These are phyloP conservation scores for Herpetomonas muscarum DNA, from an alignment of 208 protist genomes.

Conservation along the genomic window DNA sequence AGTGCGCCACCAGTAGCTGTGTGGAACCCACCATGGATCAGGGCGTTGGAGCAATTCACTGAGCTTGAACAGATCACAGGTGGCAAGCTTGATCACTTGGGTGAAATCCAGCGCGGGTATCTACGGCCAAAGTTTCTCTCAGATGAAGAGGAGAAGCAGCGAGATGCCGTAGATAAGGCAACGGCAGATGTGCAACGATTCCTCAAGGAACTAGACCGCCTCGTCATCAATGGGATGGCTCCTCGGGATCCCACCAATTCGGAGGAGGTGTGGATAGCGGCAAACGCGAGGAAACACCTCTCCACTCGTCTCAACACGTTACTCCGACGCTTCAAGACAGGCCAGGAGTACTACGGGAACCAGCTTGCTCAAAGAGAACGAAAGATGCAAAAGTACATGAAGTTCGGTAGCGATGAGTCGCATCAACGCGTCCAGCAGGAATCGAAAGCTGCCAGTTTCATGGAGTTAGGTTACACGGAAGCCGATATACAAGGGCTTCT, in stretches of 20 bases:
- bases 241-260: constrained; percentile 26
- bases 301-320: constrained; percentile 33
- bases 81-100: constrained; percentile 33
- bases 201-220: constrained; percentile 61
- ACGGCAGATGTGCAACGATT: constrained; percentile 36
- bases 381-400: constrained; percentile 50
- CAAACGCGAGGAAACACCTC: constrained; percentile 46
- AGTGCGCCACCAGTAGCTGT: not conserved
- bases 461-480: constrained; percentile 77
- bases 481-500: constrained; percentile 75
- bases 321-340: constrained; percentile 39
- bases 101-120: constrained; percentile 36
- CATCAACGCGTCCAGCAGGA: constrained; percentile 51
- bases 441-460: constrained; percentile 54
- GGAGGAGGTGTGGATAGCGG: constrained; percentile 46
- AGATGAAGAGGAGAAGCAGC: constrained; percentile 39
- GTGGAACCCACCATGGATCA: constrained; percentile 34
- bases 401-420: constrained; percentile 53
- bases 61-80: constrained; percentile 32
- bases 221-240: constrained; percentile 47
- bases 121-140: constrained; percentile 46
- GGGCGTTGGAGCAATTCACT: constrained; percentile 39
- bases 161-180: constrained; percentile 30
- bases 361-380: constrained; percentile 43
- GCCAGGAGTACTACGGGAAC: constrained; percentile 54